phyloP scores from a whole-genome alignment of 2,329 filamentous ascomycete species.

The Hymenoscyphus infarciens region DNA sequence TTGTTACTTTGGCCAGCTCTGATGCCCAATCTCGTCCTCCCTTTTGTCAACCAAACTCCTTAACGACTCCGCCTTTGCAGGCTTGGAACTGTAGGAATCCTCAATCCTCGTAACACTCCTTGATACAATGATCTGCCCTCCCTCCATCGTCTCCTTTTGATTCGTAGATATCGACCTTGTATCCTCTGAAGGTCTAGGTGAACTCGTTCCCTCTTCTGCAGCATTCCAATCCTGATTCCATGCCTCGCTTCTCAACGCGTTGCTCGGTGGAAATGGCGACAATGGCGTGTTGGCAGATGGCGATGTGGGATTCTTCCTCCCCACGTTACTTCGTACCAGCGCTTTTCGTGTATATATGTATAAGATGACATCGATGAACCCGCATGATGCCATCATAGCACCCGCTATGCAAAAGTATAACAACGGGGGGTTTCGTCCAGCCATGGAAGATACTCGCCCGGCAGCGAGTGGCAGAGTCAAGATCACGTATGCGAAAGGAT shows the following conservation, averaged over 20 bases:
- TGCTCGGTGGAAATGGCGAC: not conserved
- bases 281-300: not conserved
- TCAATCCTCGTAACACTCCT: not conserved
- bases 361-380: constrained; percentile 26
- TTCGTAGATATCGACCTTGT: not conserved
- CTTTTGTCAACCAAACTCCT: constrained; percentile 1
- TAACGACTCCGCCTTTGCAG: not conserved
- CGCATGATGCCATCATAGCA: constrained; percentile 26
- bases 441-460: constrained; percentile 47
- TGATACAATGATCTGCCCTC: not conserved
- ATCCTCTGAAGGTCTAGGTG: not conserved
- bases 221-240: not conserved
- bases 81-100: not conserved
- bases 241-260: not conserved
- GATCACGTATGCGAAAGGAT: constrained; percentile 48
- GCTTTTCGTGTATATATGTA: constrained; percentile 30
- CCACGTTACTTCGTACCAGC: constrained; percentile 16
- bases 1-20: not conserved
- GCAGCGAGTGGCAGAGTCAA: constrained; percentile 49
- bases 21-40: not conserved
- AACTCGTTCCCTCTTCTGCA: not conserved
- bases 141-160: not conserved
- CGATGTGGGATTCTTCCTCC: not conserved
- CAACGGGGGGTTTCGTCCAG: constrained; percentile 28
- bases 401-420: constrained; percentile 24